Evolutionary conservation across 2,329 filamentous ascomycete species (phyloP), one percentile per base, ranked within the genome.

Genomic region (Sporothrix curviconia): DNA sequence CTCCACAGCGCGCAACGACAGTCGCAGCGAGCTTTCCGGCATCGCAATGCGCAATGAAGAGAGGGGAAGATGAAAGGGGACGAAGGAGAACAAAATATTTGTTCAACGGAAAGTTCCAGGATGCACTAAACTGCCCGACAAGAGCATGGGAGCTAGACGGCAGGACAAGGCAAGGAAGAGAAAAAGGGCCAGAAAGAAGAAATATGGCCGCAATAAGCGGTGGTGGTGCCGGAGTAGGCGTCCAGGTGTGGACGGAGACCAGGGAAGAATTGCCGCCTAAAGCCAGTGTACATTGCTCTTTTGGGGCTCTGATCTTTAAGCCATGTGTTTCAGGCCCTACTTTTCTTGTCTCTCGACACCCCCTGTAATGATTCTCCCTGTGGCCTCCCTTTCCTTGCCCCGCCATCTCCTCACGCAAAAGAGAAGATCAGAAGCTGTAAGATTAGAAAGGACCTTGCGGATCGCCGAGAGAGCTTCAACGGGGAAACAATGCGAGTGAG

Each of bases 251-350:
- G 46, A 15, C 37, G 47, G 47, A 50, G 25, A 37, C 7, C 19
- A 37, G 24, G 47, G 47, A 50, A 34, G 19, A 50, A 37, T 52
- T 52, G 49, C 49, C 36, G 49, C 49, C 24, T n/a, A 25, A 36
- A 12, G 9, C 7, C 14, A 28, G 43, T 25, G 49, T 39, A 15
- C 19, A 17, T 37, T 42, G n/a, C 37, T n/a, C 28, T 9, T 42
- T 42, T 34, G 4, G 49, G 34, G 25, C 37, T 53, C 37, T 42
- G 36, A 52, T 43, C 50, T 51, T 42, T 24, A 42, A 53, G 50
- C 50, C 50, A 53, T 53, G 50, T 53, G 50, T 53, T 53, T 53
- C 50, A 53, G 32, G 15, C 14, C 49, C 24, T 40, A 14, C 28
- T 39, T 37, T 37, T 37, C 37, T 25, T 30, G n/a, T n/a, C n/a